Evolutionary conservation across 2,329 filamentous ascomycete genomes (phyloP), one percentile per base, ranked within the genome.

Genomic region (Ascochyta rabiei): DNA sequence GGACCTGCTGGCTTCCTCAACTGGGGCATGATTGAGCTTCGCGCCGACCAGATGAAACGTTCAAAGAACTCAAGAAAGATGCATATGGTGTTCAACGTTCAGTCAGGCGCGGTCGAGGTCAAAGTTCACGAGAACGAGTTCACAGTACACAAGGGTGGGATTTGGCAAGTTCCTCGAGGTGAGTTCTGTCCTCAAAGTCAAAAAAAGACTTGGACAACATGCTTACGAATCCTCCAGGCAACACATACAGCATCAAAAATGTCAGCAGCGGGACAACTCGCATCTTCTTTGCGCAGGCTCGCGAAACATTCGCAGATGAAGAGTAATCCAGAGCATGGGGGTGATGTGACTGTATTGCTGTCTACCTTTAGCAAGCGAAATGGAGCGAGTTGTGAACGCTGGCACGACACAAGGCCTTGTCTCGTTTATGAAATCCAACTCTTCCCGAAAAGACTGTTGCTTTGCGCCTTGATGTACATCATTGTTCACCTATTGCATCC

Each of bases 161-260:
- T 93, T 75, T 98, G 91, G 84, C 93, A 96, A 75, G 93, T 99
- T 58, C 95, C 95, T 21, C 86, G 93, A 86, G 93, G 93, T 97
- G 77, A 81, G 89, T 79, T 59, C 4, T 19, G 15, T 15, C n/a
- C n/a, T 26, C 7, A 26, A 2, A 6, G 42, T 44, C 33, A 38
- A 51, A 24, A 38, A 51, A 24, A 21, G 28, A 6, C 2, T 10
- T 12, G 8, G 5, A 1, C 15, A 18, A 12, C 13, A 23, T 44
- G 21, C 52, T 55, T 16, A 55, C 18, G 6, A 13, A 6, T 6
- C 23, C 18, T 46, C 18, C 40, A 97, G 93, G 93, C 46, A 98
- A 98, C 71, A 89, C 91, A 66, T 99, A 99, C 76, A 90, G 89
- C 70, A 96, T 99, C 67, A 82, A 83, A 50, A 99, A 98, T 74